Evolutionary conservation across 148 eudicot genomes (phyloP).

Genomic region (Pouteria glomerata): DNA sequence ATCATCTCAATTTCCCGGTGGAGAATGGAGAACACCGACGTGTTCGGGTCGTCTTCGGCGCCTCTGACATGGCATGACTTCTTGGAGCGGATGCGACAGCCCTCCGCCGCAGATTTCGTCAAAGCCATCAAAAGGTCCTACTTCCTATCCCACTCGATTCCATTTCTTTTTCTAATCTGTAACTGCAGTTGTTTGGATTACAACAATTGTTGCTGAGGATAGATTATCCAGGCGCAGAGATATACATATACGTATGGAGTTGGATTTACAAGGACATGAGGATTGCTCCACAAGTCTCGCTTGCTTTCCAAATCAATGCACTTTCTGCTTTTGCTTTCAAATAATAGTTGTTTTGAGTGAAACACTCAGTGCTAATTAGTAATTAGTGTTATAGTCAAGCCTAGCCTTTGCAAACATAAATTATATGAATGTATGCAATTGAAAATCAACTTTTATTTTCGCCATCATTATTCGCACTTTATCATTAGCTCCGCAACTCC

Average conservation of each 20-base stretch:
- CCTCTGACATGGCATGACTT: conserved; percentile 94
- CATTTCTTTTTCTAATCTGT: background rate
- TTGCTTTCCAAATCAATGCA: background rate
- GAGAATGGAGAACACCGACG: conserved; percentile 67
- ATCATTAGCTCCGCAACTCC: too few relatives aligned
- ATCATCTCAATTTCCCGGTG: background rate
- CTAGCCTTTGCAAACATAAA: background rate
- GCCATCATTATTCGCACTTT: too few relatives aligned
- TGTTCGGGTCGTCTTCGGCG: conserved; percentile 69
- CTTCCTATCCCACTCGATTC: background rate
- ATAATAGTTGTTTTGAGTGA: background rate
- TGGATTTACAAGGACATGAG: background rate
- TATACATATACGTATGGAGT: background rate
- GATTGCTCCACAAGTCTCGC: background rate
- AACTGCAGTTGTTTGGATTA: background rate
- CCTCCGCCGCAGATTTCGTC: conserved; percentile 90
- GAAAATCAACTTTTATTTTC: too few relatives aligned
- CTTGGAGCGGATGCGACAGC: conserved; percentile 96
- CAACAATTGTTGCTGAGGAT: background rate
- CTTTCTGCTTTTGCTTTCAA: background rate
- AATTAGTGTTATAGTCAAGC: background rate
- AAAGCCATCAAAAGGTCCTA: conserved; percentile 85
- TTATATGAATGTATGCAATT: background rate
- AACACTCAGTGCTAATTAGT: background rate
- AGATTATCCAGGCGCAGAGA: background rate